phyloP scores from a whole-genome alignment of 305 asterid species.

The Solanum aculeatissimum region DNA sequence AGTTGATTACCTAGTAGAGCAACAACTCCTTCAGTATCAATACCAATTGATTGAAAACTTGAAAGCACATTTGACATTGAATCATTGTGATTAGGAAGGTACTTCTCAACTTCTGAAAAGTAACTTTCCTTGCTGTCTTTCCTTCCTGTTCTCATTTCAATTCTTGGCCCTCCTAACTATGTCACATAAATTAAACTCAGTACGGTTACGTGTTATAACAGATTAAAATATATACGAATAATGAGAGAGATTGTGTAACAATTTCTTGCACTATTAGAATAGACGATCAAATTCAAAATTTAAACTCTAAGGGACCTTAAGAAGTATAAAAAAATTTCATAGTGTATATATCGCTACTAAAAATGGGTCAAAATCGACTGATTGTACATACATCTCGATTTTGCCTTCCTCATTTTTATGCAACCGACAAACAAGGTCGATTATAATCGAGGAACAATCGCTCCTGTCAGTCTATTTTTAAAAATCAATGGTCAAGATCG shows the following conservation, averaged over 20 bases:
- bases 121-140: constrained; percentile 46
- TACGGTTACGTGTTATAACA: background rate
- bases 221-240: background rate
- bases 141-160: constrained; percentile 69
- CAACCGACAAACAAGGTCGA: no score
- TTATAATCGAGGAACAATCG: no score
- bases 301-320: background rate
- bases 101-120: constrained; percentile 27
- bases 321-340: no score
- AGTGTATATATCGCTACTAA: no score
- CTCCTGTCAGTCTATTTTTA: no score
- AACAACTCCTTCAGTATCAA: constrained; percentile 53
- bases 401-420: no score
- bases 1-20: constrained; percentile 48
- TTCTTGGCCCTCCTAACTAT: constrained; percentile 63
- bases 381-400: no score
- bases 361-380: no score
- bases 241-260: background rate
- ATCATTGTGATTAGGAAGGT: constrained; percentile 63
- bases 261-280: background rate
- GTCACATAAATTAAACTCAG: background rate
- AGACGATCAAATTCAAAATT: background rate
- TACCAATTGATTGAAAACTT: constrained; percentile 37
- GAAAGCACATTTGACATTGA: constrained; percentile 42
- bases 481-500: no score